Conservation (phyloP, 2,329 filamentous ascomycete genomes). For the Pyrenophora tritici-repentis region DNA sequence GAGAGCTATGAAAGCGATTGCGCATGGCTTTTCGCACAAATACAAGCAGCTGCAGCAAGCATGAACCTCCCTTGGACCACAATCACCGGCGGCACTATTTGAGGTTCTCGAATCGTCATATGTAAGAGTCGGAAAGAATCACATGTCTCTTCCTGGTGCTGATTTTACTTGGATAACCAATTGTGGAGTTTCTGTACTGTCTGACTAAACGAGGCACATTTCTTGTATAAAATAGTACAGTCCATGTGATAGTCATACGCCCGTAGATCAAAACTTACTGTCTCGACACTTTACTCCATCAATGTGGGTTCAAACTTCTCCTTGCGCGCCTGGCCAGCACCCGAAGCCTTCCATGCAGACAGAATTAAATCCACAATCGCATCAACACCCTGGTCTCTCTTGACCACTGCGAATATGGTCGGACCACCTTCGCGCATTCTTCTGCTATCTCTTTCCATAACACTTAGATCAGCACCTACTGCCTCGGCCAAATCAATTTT, state of each 20-base stretch:
- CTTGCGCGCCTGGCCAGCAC: conserved; percentile 60
- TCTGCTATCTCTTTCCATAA: conserved; percentile 93
- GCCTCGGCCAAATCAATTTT: conserved; percentile 94
- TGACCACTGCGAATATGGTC: conserved; percentile 97
- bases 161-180: too few species aligned
- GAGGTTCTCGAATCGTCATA: too few species aligned
- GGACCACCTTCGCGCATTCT: conserved; percentile 95
- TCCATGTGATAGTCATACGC: background rate
- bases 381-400: conserved; percentile 81
- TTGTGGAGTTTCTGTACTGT: too few species aligned
- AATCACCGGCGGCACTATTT: too few species aligned
- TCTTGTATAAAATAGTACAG: too few species aligned
- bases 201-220: too few species aligned
- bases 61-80: too few species aligned
- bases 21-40: too few species aligned
- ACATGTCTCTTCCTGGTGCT: too few species aligned
- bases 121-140: too few species aligned
- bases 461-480: conserved; percentile 83
- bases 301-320: conserved; percentile 40
- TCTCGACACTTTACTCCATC: conserved; percentile 33
- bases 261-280: conserved; percentile 8
- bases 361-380: conserved; percentile 87
- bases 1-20: too few species aligned
- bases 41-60: too few species aligned
- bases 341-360: conserved; percentile 90